Evolutionary conservation across 495 filamentous ascomycete species (phyloP).

Genomic region (Lophiotrema nucula): DNA sequence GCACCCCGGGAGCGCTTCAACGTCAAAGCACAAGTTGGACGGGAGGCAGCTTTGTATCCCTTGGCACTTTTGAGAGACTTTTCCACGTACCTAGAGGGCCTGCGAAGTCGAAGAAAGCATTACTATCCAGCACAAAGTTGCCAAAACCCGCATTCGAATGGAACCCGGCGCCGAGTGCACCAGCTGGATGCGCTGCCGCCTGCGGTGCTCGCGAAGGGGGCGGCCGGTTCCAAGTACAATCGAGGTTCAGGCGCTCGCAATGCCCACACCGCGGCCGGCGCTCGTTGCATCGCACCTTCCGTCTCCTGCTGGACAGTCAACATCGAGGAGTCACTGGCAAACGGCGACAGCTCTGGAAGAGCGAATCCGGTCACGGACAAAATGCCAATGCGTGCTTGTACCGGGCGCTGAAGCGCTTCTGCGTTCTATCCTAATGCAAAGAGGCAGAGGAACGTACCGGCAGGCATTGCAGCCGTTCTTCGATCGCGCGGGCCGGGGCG

Average conservation of each 20-base stretch:
- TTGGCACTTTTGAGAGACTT: no score
- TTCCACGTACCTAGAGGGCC: constrained; percentile 16
- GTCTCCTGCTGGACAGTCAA: constrained; percentile 1
- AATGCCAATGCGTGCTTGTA: no score
- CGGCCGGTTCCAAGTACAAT: constrained; percentile 17
- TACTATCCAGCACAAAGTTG: constrained; percentile 11
- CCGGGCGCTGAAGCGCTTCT: not conserved
- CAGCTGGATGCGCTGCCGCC: no score
- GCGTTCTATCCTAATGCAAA: not conserved
- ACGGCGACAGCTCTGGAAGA: no score
- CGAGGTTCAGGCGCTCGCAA: constrained; percentile 21
- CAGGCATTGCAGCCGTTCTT: constrained; percentile 27
- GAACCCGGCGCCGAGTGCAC: constrained; percentile 2
- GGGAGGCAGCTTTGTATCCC: no score
- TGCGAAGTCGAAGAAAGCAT: constrained; percentile 19
- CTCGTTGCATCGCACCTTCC: constrained; percentile 23
- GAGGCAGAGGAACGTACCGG: not conserved
- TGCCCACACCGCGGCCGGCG: constrained; percentile 19
- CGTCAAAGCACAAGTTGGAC: no score
- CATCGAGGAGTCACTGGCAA: no score
- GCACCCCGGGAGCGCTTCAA: no score
- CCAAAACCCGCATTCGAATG: not conserved
- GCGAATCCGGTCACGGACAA: no score
- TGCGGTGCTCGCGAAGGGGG: not conserved
- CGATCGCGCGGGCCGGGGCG: constrained; percentile 13